Conservation (phyloP, 2,329 filamentous ascomycete genomes). For the Claviceps sorghi region DNA sequence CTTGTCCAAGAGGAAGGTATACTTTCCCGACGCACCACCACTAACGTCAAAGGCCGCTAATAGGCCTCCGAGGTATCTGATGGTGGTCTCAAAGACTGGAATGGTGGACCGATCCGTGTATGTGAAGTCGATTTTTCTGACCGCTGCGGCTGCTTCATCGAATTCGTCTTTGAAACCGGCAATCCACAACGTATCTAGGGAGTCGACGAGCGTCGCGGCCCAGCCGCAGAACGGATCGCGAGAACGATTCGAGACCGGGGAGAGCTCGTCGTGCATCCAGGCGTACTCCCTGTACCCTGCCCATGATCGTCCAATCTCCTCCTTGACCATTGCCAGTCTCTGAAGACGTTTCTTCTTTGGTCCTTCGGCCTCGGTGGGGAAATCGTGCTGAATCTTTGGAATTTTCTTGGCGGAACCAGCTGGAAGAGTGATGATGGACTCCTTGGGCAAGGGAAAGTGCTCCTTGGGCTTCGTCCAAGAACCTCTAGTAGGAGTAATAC, state of each 20-base stretch:
- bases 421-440: constrained; percentile 62
- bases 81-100: constrained; percentile 85
- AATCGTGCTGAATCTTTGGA: constrained; percentile 62
- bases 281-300: constrained; percentile 64
- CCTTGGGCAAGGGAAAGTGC: constrained; percentile 59
- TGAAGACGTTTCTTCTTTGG: constrained; percentile 47
- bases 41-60: constrained; percentile 79
- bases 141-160: constrained; percentile 55
- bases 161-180: constrained; percentile 70
- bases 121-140: constrained; percentile 71
- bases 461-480: constrained; percentile 66
- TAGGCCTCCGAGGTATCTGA: constrained; percentile 79
- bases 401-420: constrained; percentile 54
- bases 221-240: constrained; percentile 82
- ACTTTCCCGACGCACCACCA: constrained; percentile 37
- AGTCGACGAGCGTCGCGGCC: constrained; percentile 77
- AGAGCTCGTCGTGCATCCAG: constrained; percentile 77
- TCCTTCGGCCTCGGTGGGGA: constrained; percentile 48
- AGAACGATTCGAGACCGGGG: constrained; percentile 51
- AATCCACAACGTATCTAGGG: constrained; percentile 74
- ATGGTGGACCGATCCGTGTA: constrained; percentile 52
- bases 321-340: constrained; percentile 53
- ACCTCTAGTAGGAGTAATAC: constrained; percentile 16
- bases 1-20: constrained; percentile 59
- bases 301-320: constrained; percentile 69